Evolutionary conservation across 805 yeast genomes (phyloP), one percentile per base, ranked within the genome.

Genomic region (Groenewaldozyma tartarivorans): DNA sequence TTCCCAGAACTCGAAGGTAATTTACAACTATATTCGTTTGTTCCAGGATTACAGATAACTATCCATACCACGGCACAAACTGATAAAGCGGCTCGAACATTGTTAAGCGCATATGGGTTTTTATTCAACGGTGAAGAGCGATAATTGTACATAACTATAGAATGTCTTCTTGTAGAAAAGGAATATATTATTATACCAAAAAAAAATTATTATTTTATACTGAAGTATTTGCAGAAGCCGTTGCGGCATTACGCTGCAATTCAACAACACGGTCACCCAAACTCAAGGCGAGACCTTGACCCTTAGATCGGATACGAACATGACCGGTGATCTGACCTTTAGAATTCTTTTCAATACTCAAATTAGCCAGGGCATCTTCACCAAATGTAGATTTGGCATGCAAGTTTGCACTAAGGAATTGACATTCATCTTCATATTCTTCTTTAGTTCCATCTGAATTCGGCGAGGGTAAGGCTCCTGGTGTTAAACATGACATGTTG

Each of bases 1-100:
- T 92, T 92, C 73, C 99, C 99, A 2, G 98, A 92, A 63, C 77
- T 92, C 47, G 95, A 88, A 57, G 75, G 79, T 43, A 86, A 82
- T 62, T 86, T 80, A 58, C 97, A 90, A 60, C 67, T 82, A 48
- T 92, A 90, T 84, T 88, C 95, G 30, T 75, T 69, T 48, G 76
- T 87, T 22, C 85, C 79, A 57, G 96, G 96, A 44, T 72, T 90
- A 70, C 82, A 86, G 57, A 70, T 92, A 42, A 82, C 85, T 31
- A 64, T 92, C 50, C 83, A 83, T 58, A 90, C 97, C 17, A 67
- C 84, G 27, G 95, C 97, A 5, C 86, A 87, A 64, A 78, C 86
- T 17, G 96, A 88, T 57, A 75, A 78, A 24, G 92, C 85, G 55
- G 96, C 97, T 6, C 78, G 94, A 61, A 77, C 83, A 16, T 67